phyloP scores from a whole-genome alignment of 306 rosid genomes.

The Casuarina glauca region DNA sequence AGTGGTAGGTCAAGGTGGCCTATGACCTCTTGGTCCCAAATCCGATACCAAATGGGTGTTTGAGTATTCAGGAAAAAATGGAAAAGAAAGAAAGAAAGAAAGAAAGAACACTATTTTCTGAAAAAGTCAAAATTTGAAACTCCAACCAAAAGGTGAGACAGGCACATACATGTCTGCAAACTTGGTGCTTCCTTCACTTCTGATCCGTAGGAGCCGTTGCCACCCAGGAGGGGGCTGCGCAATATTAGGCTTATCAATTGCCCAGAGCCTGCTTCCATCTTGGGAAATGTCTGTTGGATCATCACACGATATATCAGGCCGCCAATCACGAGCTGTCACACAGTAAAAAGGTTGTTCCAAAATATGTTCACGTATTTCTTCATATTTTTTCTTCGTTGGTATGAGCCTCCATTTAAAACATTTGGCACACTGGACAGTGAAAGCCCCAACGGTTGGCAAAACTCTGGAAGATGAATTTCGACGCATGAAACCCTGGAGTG shows the following conservation, averaged over 20 bases:
- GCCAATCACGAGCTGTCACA: conserved; percentile 77
- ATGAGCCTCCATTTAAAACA: conserved; percentile 97
- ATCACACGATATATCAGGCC: conserved; percentile 71
- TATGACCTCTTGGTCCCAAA: too few relatives aligned
- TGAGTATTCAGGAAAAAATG: too few relatives aligned
- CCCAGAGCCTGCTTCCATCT: conserved; percentile 91
- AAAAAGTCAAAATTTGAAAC: not conserved
- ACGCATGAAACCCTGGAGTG: conserved; percentile 19
- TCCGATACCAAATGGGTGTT: too few relatives aligned
- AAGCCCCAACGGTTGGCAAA: conserved; percentile 78
- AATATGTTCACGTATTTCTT: conserved; percentile 83
- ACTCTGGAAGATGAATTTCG: conserved; percentile 42
- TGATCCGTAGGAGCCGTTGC: conserved; percentile 78
- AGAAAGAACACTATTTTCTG: too few relatives aligned
- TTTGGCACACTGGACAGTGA: conserved; percentile 86
- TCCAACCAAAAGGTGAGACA: not conserved
- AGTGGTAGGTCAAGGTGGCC: too few relatives aligned
- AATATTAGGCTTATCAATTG: conserved; percentile 93
- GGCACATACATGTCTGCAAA: conserved; percentile 82
- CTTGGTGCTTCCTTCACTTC: conserved; percentile 89
- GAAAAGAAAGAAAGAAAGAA: too few relatives aligned
- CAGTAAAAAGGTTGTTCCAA: conserved; percentile 75
- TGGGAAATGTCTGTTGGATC: conserved; percentile 85
- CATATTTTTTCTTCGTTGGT: conserved; percentile 84
- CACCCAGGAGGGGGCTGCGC: conserved; percentile 89